Evolutionary conservation across 495 filamentous ascomycete genomes (phyloP), one percentile per base, ranked within the genome.

Genomic region (Paragyromitra xinjiangensis): DNA sequence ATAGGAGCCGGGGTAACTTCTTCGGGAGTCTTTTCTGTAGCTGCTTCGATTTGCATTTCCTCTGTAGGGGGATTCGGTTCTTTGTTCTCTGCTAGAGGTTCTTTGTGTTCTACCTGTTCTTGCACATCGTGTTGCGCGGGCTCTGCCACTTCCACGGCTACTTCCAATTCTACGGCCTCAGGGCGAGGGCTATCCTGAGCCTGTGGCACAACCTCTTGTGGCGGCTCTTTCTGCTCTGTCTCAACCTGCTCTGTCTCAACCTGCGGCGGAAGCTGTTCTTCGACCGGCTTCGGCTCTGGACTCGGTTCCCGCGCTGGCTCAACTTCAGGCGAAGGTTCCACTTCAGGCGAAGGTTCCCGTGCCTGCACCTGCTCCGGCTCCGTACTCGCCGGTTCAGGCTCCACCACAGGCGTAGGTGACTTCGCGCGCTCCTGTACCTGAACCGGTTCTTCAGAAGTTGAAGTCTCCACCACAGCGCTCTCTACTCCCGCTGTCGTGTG

Each of bases 21-120:
- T 50, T 78, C 73, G 56, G 56, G 50, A 37, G 48, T 51, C 34
- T 48, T 42, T 48, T 53, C 42, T 24, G 19, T 44, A 3, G 26
- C 39, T 40, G 56, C 39, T 16, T 79, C 77, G 29, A 77, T 44
- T 42, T 76, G 65, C 77, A 77, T 77, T 53, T 44, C 63, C 19
- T 66, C 61, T 11, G 16, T 14, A 5, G 11, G 16, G 39, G 40
- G 26, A 40, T n/a, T 42, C 5, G 11, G 19, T 44, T 66, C 61
- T 22, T 24, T 74, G 37, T 48, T 39, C 48, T 78, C 26, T 11
- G 12, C 44, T 16, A 53, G 67, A 16, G 39, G 0, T 40, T 69
- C 40, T 1, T 42, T 22, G 16, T 19, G 67, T 29, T 51, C 56
- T 37, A 50, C 14, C 14, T 53, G 24, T 26, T 4, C 8, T 58